phyloP scores from a whole-genome alignment of 2,329 filamentous ascomycete genomes.

The Monosporascus sp. region DNA sequence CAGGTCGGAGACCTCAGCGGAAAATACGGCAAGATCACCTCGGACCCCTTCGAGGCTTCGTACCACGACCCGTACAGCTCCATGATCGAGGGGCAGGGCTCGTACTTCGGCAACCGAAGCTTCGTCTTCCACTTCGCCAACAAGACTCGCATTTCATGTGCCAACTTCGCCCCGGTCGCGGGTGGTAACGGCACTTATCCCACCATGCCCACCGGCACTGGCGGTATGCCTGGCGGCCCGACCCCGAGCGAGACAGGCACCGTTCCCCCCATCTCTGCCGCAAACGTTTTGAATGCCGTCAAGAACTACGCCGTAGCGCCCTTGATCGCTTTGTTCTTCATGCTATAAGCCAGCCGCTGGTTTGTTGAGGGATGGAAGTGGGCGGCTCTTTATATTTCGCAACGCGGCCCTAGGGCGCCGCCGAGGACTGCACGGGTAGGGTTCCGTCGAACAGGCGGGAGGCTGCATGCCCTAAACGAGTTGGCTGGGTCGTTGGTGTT shows the following conservation, averaged over 20 bases:
- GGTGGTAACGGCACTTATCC: constrained; percentile 11
- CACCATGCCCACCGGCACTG: constrained; percentile 8
- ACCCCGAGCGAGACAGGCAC: constrained; percentile 1
- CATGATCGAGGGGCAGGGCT: constrained; percentile 40
- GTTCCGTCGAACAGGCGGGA: too few relatives aligned
- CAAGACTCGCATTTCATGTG: constrained; percentile 59
- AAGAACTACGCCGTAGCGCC: constrained; percentile 16
- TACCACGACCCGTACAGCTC: constrained; percentile 57
- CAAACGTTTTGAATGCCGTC: constrained; percentile 4
- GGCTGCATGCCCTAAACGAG: too few relatives aligned
- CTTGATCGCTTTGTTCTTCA: constrained; percentile 14
- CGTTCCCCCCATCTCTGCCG: constrained; percentile 1
- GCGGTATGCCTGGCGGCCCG: constrained; percentile 2
- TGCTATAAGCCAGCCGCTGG: constrained; percentile 9
- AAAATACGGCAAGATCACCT: constrained; percentile 60
- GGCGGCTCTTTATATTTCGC: neutral
- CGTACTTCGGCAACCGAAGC: constrained; percentile 61
- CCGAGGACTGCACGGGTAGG: too few relatives aligned
- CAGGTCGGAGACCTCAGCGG: constrained; percentile 73
- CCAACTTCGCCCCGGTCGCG: constrained; percentile 46
- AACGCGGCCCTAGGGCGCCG: too few relatives aligned
- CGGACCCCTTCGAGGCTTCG: constrained; percentile 40
- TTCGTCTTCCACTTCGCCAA: constrained; percentile 60
- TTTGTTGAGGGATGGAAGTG: neutral
- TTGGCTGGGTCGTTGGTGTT: too few relatives aligned